Evolutionary conservation across 352 stramenopile species (phyloP).

Genomic region (Saprolegnia parasitica): DNA sequence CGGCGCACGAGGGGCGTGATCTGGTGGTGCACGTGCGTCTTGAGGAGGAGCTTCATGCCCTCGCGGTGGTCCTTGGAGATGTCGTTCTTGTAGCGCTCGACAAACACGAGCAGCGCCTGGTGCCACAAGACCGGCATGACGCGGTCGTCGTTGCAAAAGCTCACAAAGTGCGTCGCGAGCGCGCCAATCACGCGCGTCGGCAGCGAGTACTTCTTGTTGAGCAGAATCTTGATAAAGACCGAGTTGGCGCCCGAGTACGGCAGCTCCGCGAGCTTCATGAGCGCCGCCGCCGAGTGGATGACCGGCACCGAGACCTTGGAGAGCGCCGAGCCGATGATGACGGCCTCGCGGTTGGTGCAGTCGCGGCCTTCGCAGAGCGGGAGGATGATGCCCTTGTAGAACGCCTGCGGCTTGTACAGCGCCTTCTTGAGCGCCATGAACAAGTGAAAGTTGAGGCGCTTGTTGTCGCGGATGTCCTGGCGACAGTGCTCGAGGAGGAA

Average conservation of each 20-base stretch:
- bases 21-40: slow-evolving; percentile 91
- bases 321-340: slow-evolving; percentile 97
- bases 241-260: slow-evolving; percentile 96
- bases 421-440: slow-evolving; percentile 99
- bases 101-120: slow-evolving; percentile 97
- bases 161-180: slow-evolving; percentile 94
- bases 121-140: slow-evolving; percentile 98
- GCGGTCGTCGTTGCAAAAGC: slow-evolving; percentile 85
- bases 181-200: slow-evolving; percentile 95
- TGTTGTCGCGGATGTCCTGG: slow-evolving; percentile 96
- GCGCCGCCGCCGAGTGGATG: slow-evolving; percentile 97
- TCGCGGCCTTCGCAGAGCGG: slow-evolving; percentile 92
- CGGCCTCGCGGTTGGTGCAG: slow-evolving; percentile 96
- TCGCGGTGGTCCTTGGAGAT: slow-evolving; percentile 94
- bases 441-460: slow-evolving; percentile 99
- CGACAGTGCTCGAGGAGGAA: slow-evolving; percentile 96
- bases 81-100: slow-evolving; percentile 98
- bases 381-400: slow-evolving; percentile 99
- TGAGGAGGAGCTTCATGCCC: slow-evolving; percentile 88
- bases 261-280: slow-evolving; percentile 97
- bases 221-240: slow-evolving; percentile 97
- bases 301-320: slow-evolving; percentile 98
- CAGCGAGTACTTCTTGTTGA: slow-evolving; percentile 99
- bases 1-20: slow-evolving; percentile 98
- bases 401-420: slow-evolving; percentile 99